phyloP scores from a whole-genome alignment of 371 early-diverging fungal species.

The Capniomyces stellatus region DNA sequence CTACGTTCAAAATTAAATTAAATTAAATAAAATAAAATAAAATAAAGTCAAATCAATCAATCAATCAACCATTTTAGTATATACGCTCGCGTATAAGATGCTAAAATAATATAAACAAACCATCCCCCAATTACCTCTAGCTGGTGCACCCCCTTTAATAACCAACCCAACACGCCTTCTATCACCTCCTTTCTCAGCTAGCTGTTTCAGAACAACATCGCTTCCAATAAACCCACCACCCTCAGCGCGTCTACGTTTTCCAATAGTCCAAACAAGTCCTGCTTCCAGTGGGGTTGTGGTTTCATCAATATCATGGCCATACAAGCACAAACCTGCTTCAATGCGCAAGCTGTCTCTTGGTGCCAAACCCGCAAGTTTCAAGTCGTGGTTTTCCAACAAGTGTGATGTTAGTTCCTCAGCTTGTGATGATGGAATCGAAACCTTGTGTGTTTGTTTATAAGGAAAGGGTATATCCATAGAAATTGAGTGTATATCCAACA shows the following conservation, averaged over 20 bases:
- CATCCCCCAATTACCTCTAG: constrained; percentile 54
- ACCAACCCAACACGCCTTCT: constrained; percentile 78
- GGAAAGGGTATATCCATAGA: too few species aligned
- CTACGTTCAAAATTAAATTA: constrained; percentile 1
- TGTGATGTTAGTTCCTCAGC: constrained; percentile 45
- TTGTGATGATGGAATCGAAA: constrained; percentile 59
- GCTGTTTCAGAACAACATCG: constrained; percentile 62
- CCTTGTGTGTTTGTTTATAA: constrained; percentile 9
- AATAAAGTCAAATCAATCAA: too few species aligned
- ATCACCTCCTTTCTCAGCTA: constrained; percentile 51
- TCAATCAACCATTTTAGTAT: too few species aligned
- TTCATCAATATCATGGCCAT: constrained; percentile 90
- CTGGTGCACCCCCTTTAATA: constrained; percentile 81
- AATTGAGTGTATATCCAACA: too few species aligned
- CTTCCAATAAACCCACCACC: constrained; percentile 86
- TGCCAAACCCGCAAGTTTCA: constrained; percentile 86
- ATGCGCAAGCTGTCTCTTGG: constrained; percentile 87
- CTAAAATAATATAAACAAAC: too few species aligned
- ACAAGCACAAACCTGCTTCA: constrained; percentile 93
- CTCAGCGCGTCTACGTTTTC: constrained; percentile 66
- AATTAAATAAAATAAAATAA: background rate
- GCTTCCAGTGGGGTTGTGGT: constrained; percentile 85
- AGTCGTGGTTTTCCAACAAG: constrained; percentile 52
- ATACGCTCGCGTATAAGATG: too few species aligned
- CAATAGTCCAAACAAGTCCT: constrained; percentile 88